These are phyloP conservation scores for Aspergillus japonicus DNA, from an alignment of 2,329 filamentous ascomycete genomes.

Conservation along the genomic window DNA sequence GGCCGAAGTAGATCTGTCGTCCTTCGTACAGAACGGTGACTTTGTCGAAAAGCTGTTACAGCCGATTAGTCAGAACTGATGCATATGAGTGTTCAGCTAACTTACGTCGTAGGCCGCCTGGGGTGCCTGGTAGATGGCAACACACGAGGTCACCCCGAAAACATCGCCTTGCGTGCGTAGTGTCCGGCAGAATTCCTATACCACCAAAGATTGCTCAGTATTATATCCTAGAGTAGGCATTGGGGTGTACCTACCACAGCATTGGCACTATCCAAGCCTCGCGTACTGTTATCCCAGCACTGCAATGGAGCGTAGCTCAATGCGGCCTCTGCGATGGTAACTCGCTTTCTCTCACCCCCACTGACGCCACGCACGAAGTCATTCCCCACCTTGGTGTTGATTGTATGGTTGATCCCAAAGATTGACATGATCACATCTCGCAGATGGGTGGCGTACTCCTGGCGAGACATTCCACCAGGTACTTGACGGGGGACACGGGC, in stretches of 20 bases:
- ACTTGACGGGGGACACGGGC: constrained; percentile 48
- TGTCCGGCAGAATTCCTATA: not conserved
- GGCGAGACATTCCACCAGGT: not conserved
- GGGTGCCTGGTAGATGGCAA: constrained; percentile 41
- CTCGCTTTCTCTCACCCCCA: constrained; percentile 58
- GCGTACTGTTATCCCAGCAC: constrained; percentile 41
- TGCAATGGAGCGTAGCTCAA: constrained; percentile 42
- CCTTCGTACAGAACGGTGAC: constrained; percentile 62
- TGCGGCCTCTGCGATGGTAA: constrained; percentile 54
- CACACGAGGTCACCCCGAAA: constrained; percentile 13
- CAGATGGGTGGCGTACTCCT: constrained; percentile 1
- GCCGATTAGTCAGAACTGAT: not conserved
- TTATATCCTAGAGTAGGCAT: constrained; percentile 43
- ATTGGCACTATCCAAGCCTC: constrained; percentile 49
- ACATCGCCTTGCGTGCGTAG: not conserved
- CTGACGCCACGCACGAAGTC: constrained; percentile 59
- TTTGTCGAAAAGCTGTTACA: constrained; percentile 55
- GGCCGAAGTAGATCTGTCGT: constrained; percentile 48
- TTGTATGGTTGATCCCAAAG: constrained; percentile 44
- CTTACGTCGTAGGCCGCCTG: constrained; percentile 10
- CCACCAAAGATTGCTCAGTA: constrained; percentile 33
- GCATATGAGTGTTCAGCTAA: not conserved
- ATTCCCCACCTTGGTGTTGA: constrained; percentile 45
- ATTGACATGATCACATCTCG: constrained; percentile 42
- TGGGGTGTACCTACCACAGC: constrained; percentile 44